phyloP scores from a whole-genome alignment of 192 early-diverging fungal genomes.

The Coemansia sp. region DNA sequence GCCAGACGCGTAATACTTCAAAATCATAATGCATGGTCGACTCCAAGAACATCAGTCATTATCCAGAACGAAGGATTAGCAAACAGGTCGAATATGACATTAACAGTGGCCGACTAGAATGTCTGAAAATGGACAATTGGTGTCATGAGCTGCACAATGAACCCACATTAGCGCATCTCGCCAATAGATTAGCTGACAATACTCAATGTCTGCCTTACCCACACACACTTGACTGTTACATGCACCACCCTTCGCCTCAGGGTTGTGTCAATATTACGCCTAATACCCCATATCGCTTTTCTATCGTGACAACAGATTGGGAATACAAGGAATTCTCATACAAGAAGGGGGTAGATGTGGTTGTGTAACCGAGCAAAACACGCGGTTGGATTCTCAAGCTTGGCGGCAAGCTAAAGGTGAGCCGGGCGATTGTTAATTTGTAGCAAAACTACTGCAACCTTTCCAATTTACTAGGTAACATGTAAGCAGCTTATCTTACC shows the following conservation, averaged over 20 bases:
- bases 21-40: not conserved
- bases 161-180: conserved; percentile 16
- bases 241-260: conserved; percentile 26
- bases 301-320: conserved; percentile 35
- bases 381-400: conserved; percentile 43
- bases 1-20: not conserved
- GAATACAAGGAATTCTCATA: conserved; percentile 46
- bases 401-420: conserved; percentile 47
- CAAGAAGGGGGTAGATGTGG: conserved; percentile 31
- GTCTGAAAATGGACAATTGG: not conserved
- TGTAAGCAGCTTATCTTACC: not conserved
- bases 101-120: not conserved
- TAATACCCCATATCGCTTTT: conserved; percentile 36
- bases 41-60: too few relatives aligned
- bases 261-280: conserved; percentile 20
- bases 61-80: too few relatives aligned
- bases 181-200: conserved; percentile 16
- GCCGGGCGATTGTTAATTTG: not conserved
- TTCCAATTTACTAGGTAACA: not conserved
- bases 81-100: not conserved
- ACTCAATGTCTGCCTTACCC: conserved; percentile 30
- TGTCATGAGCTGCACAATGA: conserved; percentile 28
- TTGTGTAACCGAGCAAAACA: conserved; percentile 37
- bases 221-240: conserved; percentile 39
- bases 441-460: not conserved